Evolutionary conservation across 2,329 filamentous ascomycete genomes (phyloP), one percentile per base, ranked within the genome.

Genomic region (Stachybotrys chlorohalonatus): DNA sequence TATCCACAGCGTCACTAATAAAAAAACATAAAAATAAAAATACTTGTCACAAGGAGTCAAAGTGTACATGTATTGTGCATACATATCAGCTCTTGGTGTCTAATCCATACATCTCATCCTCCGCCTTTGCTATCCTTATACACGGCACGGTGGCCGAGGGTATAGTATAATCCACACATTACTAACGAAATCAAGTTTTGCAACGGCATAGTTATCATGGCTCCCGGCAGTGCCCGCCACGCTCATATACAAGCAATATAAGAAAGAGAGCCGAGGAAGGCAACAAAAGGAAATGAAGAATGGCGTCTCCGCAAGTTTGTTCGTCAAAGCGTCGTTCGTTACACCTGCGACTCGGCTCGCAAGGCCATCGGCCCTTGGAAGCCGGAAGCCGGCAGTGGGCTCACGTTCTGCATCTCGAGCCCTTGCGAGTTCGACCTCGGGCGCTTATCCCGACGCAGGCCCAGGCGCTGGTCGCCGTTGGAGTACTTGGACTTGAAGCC

Each of bases 401-500:
- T 73, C 30, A 87, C 82, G 58, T 78, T 74, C 65, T 90, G 84
- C 86, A 95, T 86, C 69, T 95, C 90, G 64, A 93, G 76, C 11
- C 76, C 77, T 60, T 79, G 75, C 66, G 66, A 75, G 73, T 63
- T 77, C 70, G 68, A 83, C 74, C 68, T 79, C 67, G 64, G 64
- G 8, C 68, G 61, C 53, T 67, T 66, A 24, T 64, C 64, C 31
- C 64, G 63, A 47, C 65, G 66, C 30, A 78, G 75, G 6, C 86
- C 89, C 57, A 96, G 84, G 31, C 94, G 83, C 72, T 95, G 89
- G 68, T 97, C 94, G 7, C 94, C 94, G 58, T 85, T 79, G 58
- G 84, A 75, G 63, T 94, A 93, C 53, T 75, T 74, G 48, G 75
- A 75, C 74, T 96, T 96, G 77, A 97, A 96, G 57, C 83, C 82